Conservation (phyloP, 768 basidiomycete species). For the Lentinula detonsa region DNA sequence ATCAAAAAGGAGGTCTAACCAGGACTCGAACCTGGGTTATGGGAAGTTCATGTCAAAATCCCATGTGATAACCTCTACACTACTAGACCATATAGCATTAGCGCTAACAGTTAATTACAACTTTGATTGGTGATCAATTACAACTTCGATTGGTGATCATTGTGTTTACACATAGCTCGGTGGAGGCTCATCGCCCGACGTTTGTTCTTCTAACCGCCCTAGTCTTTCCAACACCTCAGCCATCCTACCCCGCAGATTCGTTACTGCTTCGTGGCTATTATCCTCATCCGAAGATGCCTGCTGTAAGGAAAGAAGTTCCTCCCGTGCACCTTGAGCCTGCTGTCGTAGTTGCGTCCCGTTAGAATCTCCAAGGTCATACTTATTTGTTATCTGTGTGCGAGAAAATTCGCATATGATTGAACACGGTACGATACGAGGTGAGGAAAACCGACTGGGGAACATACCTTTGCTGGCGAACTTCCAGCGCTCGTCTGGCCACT, state of each 20-base stretch:
- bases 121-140: no score
- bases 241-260: neutral
- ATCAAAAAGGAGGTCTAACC: neutral
- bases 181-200: neutral
- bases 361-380: neutral
- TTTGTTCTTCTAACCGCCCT: neutral
- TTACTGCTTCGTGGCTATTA: neutral
- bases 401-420: neutral
- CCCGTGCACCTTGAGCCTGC: neutral
- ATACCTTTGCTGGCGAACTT: neutral
- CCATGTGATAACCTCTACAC: constrained; percentile 6
- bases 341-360: neutral
- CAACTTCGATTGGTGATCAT: no score
- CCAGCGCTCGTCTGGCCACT: neutral
- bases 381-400: neutral
- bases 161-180: neutral
- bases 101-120: neutral
- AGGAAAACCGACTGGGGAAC: neutral
- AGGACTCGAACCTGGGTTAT: constrained; percentile 9
- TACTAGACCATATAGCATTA: neutral
- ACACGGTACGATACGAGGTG: neutral
- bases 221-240: neutral
- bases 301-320: neutral
- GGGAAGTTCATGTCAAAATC: neutral
- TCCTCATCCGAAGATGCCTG: neutral